phyloP scores from a whole-genome alignment of 2,329 filamentous ascomycete genomes.

The Ceratocystiopsis brevicomis region DNA sequence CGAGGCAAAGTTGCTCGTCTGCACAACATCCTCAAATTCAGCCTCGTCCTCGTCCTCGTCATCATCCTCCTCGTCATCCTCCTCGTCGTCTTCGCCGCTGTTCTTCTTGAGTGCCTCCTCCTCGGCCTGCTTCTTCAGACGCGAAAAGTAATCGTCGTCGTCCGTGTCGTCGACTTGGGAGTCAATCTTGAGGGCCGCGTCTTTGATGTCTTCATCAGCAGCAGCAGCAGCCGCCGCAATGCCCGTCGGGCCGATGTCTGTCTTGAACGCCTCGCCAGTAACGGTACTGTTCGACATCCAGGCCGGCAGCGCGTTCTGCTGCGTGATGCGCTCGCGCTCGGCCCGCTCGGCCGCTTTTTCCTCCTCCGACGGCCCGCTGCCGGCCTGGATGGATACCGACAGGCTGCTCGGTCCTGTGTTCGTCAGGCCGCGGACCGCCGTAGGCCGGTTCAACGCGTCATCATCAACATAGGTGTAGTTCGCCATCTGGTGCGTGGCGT shows the following conservation, averaged over 20 bases:
- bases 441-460: conserved; percentile 31
- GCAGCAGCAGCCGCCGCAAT: conserved; percentile 14
- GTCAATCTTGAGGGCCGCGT: conserved; percentile 22
- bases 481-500: conserved; percentile 46
- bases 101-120: conserved; percentile 32
- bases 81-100: conserved; percentile 27
- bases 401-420: conserved; percentile 51
- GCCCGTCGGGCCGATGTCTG: conserved; percentile 15
- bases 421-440: conserved; percentile 49
- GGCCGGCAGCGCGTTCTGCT: conserved; percentile 49
- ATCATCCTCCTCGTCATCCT: conserved; percentile 23
- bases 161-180: conserved; percentile 37
- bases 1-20: conserved; percentile 13
- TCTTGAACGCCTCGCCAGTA: conserved; percentile 39
- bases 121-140: conserved; percentile 40
- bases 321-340: conserved; percentile 45
- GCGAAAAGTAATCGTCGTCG: conserved; percentile 49
- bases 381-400: conserved; percentile 48
- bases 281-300: conserved; percentile 59
- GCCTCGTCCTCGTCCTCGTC: conserved; percentile 24
- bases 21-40: conserved; percentile 32
- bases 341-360: conserved; percentile 45
- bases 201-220: conserved; percentile 27
- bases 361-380: conserved; percentile 45
- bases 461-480: conserved; percentile 37